Percentiles rank a stretch among this genome's conserved stretches.
Conservation (phyloP, 805 yeast species). For the Cyberlindnera suaveolens region DNA sequence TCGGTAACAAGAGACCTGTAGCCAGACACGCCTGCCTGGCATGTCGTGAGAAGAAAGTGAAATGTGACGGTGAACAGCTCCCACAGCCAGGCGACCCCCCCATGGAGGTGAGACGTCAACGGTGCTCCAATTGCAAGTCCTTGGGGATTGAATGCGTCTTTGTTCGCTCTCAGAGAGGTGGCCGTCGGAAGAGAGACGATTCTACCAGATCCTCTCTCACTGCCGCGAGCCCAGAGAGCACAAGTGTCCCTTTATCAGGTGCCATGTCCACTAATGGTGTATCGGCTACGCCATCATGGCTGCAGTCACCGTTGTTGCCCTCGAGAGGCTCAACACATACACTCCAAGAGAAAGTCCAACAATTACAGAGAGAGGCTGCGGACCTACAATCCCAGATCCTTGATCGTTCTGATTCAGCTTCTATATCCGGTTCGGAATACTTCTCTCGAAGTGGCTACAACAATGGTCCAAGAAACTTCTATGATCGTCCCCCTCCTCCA, state of each 20-base stretch:
- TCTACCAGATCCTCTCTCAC: not conserved
- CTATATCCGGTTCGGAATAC: no score
- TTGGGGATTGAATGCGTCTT: constrained; percentile 46
- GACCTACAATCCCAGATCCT: constrained; percentile 14
- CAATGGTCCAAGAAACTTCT: not conserved
- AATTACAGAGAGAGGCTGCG: constrained; percentile 20
- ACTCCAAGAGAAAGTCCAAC: constrained; percentile 18
- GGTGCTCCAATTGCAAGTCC: constrained; percentile 44
- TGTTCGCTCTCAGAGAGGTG: constrained; percentile 53
- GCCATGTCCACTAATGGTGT: not conserved
- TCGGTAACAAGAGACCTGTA: constrained; percentile 35
- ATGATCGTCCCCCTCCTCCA: not conserved
- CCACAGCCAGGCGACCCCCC: constrained; percentile 21
- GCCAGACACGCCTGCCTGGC: constrained; percentile 58
- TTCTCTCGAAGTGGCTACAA: no score
- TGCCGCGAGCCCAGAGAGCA: not conserved
- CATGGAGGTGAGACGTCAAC: constrained; percentile 18
- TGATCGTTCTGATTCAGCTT: not conserved
- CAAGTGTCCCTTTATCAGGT: not conserved
- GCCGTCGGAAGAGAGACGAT: constrained; percentile 33
- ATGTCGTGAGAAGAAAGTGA: constrained; percentile 59
- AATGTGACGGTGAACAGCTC: constrained; percentile 55
- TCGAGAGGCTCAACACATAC: constrained; percentile 4
- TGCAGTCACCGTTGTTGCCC: constrained; percentile 6
- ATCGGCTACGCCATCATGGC: not conserved